These are phyloP conservation scores for Amylostereum chailletii DNA, from an alignment of 1,284 basidiomycete genomes.

Conservation along the genomic window DNA sequence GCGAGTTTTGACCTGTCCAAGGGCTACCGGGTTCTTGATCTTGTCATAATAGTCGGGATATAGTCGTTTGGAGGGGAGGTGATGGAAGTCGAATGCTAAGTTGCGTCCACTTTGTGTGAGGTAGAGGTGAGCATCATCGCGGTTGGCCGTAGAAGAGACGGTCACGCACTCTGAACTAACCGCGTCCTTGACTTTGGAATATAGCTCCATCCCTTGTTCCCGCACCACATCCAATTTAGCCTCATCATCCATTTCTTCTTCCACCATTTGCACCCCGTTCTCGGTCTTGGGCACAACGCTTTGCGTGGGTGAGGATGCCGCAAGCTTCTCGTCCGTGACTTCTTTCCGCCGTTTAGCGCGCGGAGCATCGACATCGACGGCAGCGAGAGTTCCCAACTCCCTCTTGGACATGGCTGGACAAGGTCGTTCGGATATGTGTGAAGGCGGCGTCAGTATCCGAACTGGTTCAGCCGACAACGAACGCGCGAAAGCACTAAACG, in stretches of 20 bases:
- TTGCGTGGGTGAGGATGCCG: constrained; percentile 15
- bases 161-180: constrained; percentile 75
- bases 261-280: constrained; percentile 12
- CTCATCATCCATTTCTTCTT: constrained; percentile 16
- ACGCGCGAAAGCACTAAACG: too few species aligned
- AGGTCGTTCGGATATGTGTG: neutral
- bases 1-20: constrained; percentile 80
- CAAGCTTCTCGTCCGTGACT: neutral
- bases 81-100: constrained; percentile 67
- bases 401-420: constrained; percentile 53
- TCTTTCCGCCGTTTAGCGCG: constrained; percentile 66
- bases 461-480: too few species aligned
- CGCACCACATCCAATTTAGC: constrained; percentile 32
- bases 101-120: constrained; percentile 42
- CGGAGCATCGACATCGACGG: constrained; percentile 47
- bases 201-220: constrained; percentile 57
- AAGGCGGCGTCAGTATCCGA: neutral
- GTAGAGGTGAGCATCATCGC: constrained; percentile 11
- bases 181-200: constrained; percentile 69
- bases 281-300: constrained; percentile 19
- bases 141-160: constrained; percentile 19
- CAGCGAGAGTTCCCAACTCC: constrained; percentile 40
- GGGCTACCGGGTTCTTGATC: constrained; percentile 71
- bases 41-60: constrained; percentile 91
- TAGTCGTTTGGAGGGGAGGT: constrained; percentile 65